Conservation (phyloP, 805 yeast genomes). For the Cyberlindnera mississippiensis region DNA sequence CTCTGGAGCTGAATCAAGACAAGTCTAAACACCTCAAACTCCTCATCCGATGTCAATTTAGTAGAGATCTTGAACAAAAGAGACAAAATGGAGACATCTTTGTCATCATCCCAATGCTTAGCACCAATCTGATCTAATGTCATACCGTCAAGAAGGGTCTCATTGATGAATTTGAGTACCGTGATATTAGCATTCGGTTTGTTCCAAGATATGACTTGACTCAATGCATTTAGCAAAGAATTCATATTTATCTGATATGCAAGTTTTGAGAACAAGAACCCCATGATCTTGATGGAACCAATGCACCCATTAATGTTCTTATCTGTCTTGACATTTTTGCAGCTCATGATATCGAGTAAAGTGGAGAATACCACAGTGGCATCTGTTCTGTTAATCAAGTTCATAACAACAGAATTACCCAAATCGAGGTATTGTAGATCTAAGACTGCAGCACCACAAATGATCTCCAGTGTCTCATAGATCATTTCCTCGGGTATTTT, state of each 20-base stretch:
- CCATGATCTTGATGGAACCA: constrained; percentile 39
- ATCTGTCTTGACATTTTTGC: constrained; percentile 14
- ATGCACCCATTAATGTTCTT: constrained; percentile 31
- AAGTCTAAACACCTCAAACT: constrained; percentile 30
- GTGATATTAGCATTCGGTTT: constrained; percentile 39
- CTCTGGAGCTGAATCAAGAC: constrained; percentile 34
- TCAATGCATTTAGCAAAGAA: constrained; percentile 32
- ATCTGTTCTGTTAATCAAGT: constrained; percentile 27
- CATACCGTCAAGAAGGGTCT: constrained; percentile 33
- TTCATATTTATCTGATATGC: constrained; percentile 28
- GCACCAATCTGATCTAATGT: constrained; percentile 29
- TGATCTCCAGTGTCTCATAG: constrained; percentile 36
- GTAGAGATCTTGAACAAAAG: constrained; percentile 21
- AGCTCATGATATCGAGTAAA: constrained; percentile 17
- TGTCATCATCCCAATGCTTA: constrained; percentile 35
- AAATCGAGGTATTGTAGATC: constrained; percentile 33
- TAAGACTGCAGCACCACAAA: constrained; percentile 41
- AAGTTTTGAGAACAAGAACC: constrained; percentile 27
- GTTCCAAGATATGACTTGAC: constrained; percentile 32
- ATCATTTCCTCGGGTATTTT: constrained; percentile 40
- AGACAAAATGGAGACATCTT: constrained; percentile 13
- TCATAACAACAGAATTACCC: constrained; percentile 37
- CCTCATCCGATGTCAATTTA: constrained; percentile 28
- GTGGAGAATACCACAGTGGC: constrained; percentile 14
- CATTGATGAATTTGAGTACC: constrained; percentile 37